Evolutionary conservation across 257 asterid species (phyloP).

Genomic region (Penstemon eatonii): DNA sequence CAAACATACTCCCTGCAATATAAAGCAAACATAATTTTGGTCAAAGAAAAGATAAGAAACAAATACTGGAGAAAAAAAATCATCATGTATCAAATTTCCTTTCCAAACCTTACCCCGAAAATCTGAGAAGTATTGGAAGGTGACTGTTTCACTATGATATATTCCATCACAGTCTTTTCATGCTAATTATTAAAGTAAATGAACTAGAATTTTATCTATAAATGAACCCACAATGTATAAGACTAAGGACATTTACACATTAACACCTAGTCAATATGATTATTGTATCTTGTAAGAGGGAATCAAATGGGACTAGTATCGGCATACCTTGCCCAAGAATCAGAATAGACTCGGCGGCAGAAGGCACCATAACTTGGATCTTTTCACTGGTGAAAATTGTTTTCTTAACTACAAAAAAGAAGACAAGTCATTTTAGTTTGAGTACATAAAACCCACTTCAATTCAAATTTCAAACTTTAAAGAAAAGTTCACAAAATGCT

Average conservation of each 20-base stretch:
- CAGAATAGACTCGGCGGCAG: slow-evolving; percentile 60
- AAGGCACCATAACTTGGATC: slow-evolving; percentile 67
- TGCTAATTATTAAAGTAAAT: slow-evolving; percentile 4
- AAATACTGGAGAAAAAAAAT: background rate
- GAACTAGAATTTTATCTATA: background rate
- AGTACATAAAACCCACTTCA: slow-evolving; percentile 19
- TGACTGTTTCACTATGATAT: background rate
- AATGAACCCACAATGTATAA: slow-evolving; percentile 1
- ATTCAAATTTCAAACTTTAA: slow-evolving; percentile 1
- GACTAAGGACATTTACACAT: background rate
- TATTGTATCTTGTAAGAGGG: background rate
- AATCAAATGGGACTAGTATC: slow-evolving; percentile 10
- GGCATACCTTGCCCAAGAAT: slow-evolving; percentile 80
- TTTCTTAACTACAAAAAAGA: slow-evolving; percentile 47
- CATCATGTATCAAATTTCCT: slow-evolving; percentile 9
- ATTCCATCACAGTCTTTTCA: background rate
- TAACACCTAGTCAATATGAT: slow-evolving; percentile 12
- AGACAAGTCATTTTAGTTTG: slow-evolving; percentile 13
- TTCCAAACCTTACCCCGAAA: background rate
- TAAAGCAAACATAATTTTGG: slow-evolving; percentile 3
- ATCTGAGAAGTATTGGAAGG: slow-evolving; percentile 14
- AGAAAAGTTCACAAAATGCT: background rate
- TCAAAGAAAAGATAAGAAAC: slow-evolving; percentile 21
- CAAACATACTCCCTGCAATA: slow-evolving; percentile 67
- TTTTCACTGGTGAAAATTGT: slow-evolving; percentile 75